Evolutionary conservation across 2,329 filamentous ascomycete genomes (phyloP).

Genomic region (Neocatenulostroma microsporum): DNA sequence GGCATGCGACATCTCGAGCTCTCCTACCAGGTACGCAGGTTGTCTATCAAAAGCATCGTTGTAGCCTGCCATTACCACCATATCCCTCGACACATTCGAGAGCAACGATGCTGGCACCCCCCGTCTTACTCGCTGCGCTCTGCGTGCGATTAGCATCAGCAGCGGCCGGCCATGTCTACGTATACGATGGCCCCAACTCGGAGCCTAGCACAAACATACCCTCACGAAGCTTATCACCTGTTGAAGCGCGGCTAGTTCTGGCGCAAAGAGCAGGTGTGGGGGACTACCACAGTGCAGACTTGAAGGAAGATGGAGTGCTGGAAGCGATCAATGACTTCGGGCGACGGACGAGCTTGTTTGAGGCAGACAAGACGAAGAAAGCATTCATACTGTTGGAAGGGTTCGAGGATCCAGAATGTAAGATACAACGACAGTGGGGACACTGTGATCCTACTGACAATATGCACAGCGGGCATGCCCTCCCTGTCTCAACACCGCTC

Average conservation of each 20-base stretch:
- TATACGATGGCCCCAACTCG: slow-evolving; percentile 23
- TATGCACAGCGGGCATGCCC: slow-evolving; percentile 7
- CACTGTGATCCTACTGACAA: slow-evolving; percentile 4
- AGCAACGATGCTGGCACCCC: slow-evolving; percentile 35
- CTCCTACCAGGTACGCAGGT: no score
- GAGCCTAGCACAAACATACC: slow-evolving; percentile 18
- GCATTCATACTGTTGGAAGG: slow-evolving; percentile 23
- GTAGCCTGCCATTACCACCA: not conserved
- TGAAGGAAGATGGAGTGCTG: slow-evolving; percentile 35
- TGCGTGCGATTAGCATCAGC: slow-evolving; percentile 24
- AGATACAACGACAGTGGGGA: not conserved
- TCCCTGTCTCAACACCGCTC: slow-evolving; percentile 8
- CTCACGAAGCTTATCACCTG: slow-evolving; percentile 31
- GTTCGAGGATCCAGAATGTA: slow-evolving; percentile 16
- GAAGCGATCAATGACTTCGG: slow-evolving; percentile 42
- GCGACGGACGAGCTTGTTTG: slow-evolving; percentile 35
- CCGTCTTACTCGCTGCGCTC: slow-evolving; percentile 34
- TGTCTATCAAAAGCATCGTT: slow-evolving; percentile 5
- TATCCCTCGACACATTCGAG: slow-evolving; percentile 2
- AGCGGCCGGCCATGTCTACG: slow-evolving; percentile 31
- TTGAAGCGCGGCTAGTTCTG: slow-evolving; percentile 43
- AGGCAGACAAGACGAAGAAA: slow-evolving; percentile 11
- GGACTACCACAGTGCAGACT: slow-evolving; percentile 39
- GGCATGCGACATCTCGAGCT: no score
- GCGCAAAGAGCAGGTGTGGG: slow-evolving; percentile 45